Evolutionary conservation across 805 yeast species (phyloP).

Genomic region (Groenewaldozyma tartarivorans): DNA sequence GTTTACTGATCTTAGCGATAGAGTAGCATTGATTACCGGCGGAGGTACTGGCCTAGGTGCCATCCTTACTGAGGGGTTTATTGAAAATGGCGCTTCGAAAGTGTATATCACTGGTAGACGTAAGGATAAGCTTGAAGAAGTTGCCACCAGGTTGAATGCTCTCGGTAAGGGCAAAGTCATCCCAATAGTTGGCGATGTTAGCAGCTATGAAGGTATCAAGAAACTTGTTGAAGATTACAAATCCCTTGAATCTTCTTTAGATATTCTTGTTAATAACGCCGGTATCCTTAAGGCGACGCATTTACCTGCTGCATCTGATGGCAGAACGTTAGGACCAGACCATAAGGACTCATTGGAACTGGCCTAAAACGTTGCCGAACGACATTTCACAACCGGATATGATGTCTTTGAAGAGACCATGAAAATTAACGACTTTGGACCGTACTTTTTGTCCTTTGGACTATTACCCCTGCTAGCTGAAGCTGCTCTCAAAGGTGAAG

Average conservation of each 20-base stretch:
- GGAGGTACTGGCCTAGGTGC: conserved; percentile 70
- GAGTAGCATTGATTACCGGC: conserved; percentile 66
- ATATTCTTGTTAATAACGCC: conserved; percentile 29
- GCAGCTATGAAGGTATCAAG: conserved; percentile 6
- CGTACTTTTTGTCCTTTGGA: conserved; percentile 13
- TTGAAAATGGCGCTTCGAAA: conserved; percentile 62
- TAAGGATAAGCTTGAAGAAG: conserved; percentile 39
- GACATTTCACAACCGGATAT: conserved; percentile 6
- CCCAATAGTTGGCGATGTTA: conserved; percentile 7
- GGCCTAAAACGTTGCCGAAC: conserved; percentile 7
- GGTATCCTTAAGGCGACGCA: conserved; percentile 16
- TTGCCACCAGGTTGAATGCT: conserved; percentile 23
- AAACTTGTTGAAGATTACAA: conserved; percentile 2
- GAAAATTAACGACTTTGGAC: conserved; percentile 8
- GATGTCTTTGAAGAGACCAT: conserved; percentile 9
- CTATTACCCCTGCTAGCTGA: conserved; percentile 12
- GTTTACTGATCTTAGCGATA: conserved; percentile 57
- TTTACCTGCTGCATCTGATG: not conserved
- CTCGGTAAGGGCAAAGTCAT: conserved; percentile 10
- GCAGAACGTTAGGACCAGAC: not conserved
- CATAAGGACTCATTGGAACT: too few relatives aligned
- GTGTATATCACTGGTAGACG: conserved; percentile 52
- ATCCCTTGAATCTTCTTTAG: conserved; percentile 13
- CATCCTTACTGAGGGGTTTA: conserved; percentile 59
- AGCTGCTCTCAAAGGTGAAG: conserved; percentile 23